Evolutionary conservation across 2,329 filamentous ascomycete species (phyloP), one percentile per base, ranked within the genome.

Genomic region (Exserohilum rostratum): DNA sequence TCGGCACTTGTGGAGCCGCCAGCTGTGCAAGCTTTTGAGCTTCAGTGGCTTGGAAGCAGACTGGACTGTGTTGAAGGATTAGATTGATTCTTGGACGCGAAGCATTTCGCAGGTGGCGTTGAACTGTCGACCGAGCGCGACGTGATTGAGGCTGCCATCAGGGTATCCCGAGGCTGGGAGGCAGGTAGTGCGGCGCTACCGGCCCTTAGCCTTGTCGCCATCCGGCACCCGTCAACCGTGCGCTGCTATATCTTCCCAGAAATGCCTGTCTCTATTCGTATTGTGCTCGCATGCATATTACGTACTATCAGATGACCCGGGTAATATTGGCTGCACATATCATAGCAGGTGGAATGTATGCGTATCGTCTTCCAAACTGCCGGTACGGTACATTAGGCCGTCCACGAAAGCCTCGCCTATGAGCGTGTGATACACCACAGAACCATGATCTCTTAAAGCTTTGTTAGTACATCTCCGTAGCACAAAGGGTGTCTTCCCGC

Each of bases 1-100:
- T 67, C 61, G 54, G 52, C 59, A 49, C 44, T 15, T 51, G 52
- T 50, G 57, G 55, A 50, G 47, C 51, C 53, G 48, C 57, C 50
- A 39, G 22, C 35, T 17, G 47, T 52, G 44, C 46, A 61, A 60
- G 52, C 54, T 60, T 58, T 55, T 46, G 12, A 35, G 46, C 33
- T 33, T 40, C 15, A 35, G 33, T 50, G 34, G n/a, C 39, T 54
- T 49, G 46, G 13, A 33, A 10, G 30, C 29, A 31, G 20, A 10
- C 18, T 25, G 18, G 11, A 29, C 33, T 30, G 33, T 20, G 29
- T 18, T 30, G 4, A 51, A 46, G 25, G 35, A 46, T 42, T 25
- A 5, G n/a, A 37, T 30, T 42, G 45, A 15, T 22, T 33, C 7
- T 18, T 12, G 43, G 10, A 35, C 12, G 18, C 38, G 38, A 30